Evolutionary conservation across 441 rosid genomes (phyloP).

Genomic region (Erysimum cheiri): DNA sequence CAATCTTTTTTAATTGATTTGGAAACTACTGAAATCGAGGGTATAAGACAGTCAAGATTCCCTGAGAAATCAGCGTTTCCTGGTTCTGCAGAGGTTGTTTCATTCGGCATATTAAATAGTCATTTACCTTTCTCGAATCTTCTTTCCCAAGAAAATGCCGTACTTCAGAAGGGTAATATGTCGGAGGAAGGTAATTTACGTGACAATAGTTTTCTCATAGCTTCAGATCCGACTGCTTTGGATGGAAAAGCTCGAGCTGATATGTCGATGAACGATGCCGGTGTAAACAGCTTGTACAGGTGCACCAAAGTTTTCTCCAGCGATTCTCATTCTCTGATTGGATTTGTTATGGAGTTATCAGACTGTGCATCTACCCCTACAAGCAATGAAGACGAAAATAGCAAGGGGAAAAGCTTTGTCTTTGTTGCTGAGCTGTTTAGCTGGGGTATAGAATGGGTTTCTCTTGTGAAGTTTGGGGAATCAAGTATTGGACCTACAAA

Average conservation of each 20-base stretch:
- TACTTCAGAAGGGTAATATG: slow-evolving; percentile 39
- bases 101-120: slow-evolving; percentile 68
- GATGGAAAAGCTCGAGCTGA: slow-evolving; percentile 45
- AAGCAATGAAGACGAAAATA: slow-evolving; percentile 49
- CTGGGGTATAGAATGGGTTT: slow-evolving; percentile 87
- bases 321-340: slow-evolving; percentile 73
- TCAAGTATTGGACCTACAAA: slow-evolving; percentile 45
- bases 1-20: slow-evolving; percentile 69
- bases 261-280: slow-evolving; percentile 43
- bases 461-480: slow-evolving; percentile 67
- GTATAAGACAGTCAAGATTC: slow-evolving; percentile 69
- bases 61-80: slow-evolving; percentile 80
- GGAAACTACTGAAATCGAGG: slow-evolving; percentile 67
- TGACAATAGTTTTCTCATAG: slow-evolving; percentile 44
- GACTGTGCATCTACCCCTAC: slow-evolving; percentile 48
- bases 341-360: slow-evolving; percentile 68
- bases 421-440: slow-evolving; percentile 68
- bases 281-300: slow-evolving; percentile 51
- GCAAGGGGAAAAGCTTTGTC: slow-evolving; percentile 51
- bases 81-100: slow-evolving; percentile 79
- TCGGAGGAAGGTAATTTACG: slow-evolving; percentile 42
- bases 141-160: slow-evolving; percentile 46
- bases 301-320: slow-evolving; percentile 86
- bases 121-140: slow-evolving; percentile 52
- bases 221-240: slow-evolving; percentile 42